Percentiles rank a stretch among this genome's conserved stretches.
phyloP scores from a whole-genome alignment of 2,329 filamentous ascomycete genomes.

The Pestalotiopsis sp. region DNA sequence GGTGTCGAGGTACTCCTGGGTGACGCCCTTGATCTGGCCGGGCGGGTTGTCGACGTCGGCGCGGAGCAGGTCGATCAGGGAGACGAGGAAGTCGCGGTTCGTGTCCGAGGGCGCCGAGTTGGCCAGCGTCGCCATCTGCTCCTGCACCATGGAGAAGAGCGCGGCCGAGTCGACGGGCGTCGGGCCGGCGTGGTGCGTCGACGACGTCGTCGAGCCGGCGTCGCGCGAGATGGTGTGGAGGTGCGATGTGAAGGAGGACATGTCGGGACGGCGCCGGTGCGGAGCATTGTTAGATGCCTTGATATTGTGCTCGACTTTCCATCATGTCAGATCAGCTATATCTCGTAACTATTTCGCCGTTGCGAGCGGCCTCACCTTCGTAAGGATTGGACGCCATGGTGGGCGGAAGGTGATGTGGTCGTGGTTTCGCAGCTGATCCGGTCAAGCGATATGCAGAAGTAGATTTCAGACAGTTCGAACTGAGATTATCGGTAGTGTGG shows the following conservation, averaged over 20 bases:
- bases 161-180: constrained; percentile 60
- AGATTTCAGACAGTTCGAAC: too few species aligned
- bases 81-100: constrained; percentile 51
- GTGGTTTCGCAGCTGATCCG: neutral
- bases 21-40: constrained; percentile 51
- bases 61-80: constrained; percentile 49
- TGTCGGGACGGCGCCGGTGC: constrained; percentile 56
- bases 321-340: neutral
- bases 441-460: neutral
- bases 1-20: constrained; percentile 58
- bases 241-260: constrained; percentile 34
- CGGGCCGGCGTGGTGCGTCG: constrained; percentile 53
- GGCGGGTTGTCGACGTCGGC: constrained; percentile 54
- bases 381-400: constrained; percentile 33
- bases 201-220: neutral
- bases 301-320: constrained; percentile 64
- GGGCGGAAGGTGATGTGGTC: constrained; percentile 9
- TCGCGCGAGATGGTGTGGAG: constrained; percentile 11
- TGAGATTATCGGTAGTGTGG: neutral
- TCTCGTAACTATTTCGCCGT: too few species aligned
- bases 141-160: constrained; percentile 58
- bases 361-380: constrained; percentile 25
- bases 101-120: constrained; percentile 46
- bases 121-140: constrained; percentile 55
- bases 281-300: constrained; percentile 40